Evolutionary conservation across 345 rosid species (phyloP), one percentile per base, ranked within the genome.

Genomic region (Heritiera fomes): DNA sequence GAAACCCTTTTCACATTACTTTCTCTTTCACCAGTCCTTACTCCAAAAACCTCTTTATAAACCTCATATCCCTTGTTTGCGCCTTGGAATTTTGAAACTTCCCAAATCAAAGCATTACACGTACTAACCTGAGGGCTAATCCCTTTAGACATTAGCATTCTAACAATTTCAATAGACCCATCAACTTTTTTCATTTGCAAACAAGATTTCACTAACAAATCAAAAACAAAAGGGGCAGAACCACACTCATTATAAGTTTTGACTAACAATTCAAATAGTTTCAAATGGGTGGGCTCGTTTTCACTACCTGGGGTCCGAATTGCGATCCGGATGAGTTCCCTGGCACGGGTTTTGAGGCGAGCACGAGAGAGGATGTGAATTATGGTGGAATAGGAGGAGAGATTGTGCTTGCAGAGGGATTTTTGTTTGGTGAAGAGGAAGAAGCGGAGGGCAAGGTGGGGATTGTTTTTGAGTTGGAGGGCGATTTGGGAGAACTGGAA

Each of bases 201-300:
- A 77, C 95, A 92, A 71, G 90, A 80, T 73, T 85, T 87, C 20
- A 93, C 82, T 86, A 93, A 78, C 86, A 92, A 76, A 86, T 91
- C 96, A 56, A 92, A 90, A 77, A 95, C 97, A 70, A 93, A 93
- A 0, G 96, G 99, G 8, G 99, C 94, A 60, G 98, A 93, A n/a
- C 90, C 95, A 71, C 97, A 93, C 80, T 87, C 87, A 56, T 89
- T 88, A 47, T 93, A 92, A 7, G 88, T 91, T 84, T 88, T 86
- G 6, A 86, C 86, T 41, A 92, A 64, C 75, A 84, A 47, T 43
- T 86, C 77, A 55, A 90, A 89, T 58, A 91, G 75, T 77, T 77
- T 86, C 59, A 80, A 83, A 76, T 58, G 79, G 7, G 68, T 71
- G 40, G 76, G 70, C 77, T 73, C 67, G 15, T 66, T 68, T 52